Evolutionary conservation across 1,284 basidiomycete species (phyloP).

Genomic region (Ustilago xerochloae): DNA sequence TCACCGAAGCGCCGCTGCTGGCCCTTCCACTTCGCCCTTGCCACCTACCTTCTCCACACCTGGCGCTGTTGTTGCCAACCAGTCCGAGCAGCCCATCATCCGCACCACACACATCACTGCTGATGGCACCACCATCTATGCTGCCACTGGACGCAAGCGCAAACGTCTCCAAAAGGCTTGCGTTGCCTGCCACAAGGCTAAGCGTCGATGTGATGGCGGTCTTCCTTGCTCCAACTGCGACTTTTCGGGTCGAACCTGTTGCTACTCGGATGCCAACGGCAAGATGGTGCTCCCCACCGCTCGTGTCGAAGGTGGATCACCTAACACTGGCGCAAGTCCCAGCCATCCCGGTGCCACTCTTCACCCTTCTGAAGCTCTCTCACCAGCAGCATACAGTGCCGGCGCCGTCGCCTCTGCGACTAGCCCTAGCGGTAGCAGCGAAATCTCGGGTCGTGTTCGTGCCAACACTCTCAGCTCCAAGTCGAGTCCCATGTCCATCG

Average conservation of each 20-base stretch:
- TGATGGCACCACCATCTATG: conserved; percentile 51
- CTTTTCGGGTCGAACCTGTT: conserved; percentile 68
- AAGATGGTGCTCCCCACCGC: conserved; percentile 55
- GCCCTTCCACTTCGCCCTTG: conserved; percentile 18
- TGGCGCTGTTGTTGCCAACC: conserved; percentile 1
- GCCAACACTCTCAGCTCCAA: conserved; percentile 43
- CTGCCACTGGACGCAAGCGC: conserved; percentile 60
- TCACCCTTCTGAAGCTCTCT: conserved; percentile 27
- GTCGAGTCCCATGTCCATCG: conserved; percentile 30
- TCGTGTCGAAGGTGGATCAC: conserved; percentile 30
- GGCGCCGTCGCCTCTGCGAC: conserved; percentile 6
- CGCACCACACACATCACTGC: conserved; percentile 47
- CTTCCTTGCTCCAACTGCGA: conserved; percentile 72
- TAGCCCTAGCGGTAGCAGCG: conserved; percentile 33
- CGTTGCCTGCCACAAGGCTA: conserved; percentile 69
- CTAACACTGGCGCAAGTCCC: not conserved
- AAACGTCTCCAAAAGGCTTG: conserved; percentile 64
- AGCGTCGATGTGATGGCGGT: conserved; percentile 71
- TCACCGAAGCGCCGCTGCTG: conserved; percentile 14
- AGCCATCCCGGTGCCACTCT: conserved; percentile 16
- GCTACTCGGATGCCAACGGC: conserved; percentile 65
- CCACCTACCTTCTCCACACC: conserved; percentile 28
- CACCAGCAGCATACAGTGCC: conserved; percentile 23
- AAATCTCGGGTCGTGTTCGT: conserved; percentile 29
- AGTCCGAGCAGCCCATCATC: conserved; percentile 34